Conservation (phyloP, 805 yeast genomes). For the Candida silvicultrix region DNA sequence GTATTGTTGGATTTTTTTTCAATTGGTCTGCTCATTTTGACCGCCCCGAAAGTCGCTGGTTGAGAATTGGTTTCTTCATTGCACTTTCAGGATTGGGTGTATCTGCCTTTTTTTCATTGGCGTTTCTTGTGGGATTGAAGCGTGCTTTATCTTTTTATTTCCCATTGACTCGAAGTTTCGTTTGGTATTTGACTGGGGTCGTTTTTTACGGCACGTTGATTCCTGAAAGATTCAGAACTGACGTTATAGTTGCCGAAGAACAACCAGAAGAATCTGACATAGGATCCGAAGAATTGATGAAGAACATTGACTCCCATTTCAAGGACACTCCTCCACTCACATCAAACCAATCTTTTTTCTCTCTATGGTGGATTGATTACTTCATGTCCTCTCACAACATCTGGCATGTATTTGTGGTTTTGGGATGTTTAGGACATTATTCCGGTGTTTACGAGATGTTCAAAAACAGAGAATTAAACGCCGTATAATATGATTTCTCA, state of each 20-base stretch:
- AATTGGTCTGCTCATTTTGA: conserved; percentile 95
- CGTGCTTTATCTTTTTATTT: conserved; percentile 48
- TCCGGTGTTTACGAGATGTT: conserved; percentile 71
- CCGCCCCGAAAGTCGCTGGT: conserved; percentile 72
- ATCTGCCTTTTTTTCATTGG: conserved; percentile 52
- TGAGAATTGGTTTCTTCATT: conserved; percentile 75
- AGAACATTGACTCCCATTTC: conserved; percentile 31
- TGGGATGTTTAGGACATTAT: conserved; percentile 90
- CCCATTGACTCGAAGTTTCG: conserved; percentile 68
- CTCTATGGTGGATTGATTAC: conserved; percentile 84
- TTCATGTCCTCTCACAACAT: conserved; percentile 75
- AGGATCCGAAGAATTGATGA: conserved; percentile 24
- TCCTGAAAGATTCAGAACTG: conserved; percentile 85
- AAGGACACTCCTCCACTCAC: conserved; percentile 32
- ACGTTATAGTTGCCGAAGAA: conserved; percentile 46
- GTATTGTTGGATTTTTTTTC: conserved; percentile 64
- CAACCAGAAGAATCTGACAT: conserved; percentile 30
- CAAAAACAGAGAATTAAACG: conserved; percentile 25
- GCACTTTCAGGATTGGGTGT: conserved; percentile 73
- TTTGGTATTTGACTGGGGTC: conserved; percentile 78
- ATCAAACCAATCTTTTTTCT: conserved; percentile 32
- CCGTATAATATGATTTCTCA: too few species aligned
- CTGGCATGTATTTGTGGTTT: conserved; percentile 89
- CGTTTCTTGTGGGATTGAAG: conserved; percentile 47
- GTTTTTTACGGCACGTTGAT: conserved; percentile 80